phyloP scores from a whole-genome alignment of 768 basidiomycete species.

The Tulasnella sp. region DNA sequence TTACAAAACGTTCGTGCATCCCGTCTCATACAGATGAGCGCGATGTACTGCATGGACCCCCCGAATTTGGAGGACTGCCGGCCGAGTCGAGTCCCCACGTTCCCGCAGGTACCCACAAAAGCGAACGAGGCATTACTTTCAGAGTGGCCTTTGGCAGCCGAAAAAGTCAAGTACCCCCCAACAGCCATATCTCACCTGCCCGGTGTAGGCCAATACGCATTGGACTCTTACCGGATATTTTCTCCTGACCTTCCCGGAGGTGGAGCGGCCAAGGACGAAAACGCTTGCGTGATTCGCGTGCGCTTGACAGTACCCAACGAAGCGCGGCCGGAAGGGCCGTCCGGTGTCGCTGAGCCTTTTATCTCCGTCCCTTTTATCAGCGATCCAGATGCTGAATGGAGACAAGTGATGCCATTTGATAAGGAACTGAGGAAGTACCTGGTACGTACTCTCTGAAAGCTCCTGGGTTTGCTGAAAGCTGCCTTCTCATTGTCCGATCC shows the following conservation, averaged over 20 bases:
- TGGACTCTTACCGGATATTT: conserved; percentile 69
- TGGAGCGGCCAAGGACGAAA: conserved; percentile 23
- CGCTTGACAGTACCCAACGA: conserved; percentile 16
- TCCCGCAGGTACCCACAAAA: conserved; percentile 18
- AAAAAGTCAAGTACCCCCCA: conserved; percentile 30
- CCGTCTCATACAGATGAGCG: conserved; percentile 45
- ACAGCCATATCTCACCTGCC: conserved; percentile 48
- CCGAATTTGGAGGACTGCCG: conserved; percentile 21
- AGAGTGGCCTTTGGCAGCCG: neutral
- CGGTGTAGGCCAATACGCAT: conserved; percentile 57
- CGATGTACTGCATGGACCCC: conserved; percentile 38
- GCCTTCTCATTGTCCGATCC: too few species aligned
- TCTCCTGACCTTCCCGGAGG: conserved; percentile 25
- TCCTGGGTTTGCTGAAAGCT: too few species aligned
- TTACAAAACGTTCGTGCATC: conserved; percentile 45
- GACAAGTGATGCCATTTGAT: conserved; percentile 47
- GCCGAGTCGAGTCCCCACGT: conserved; percentile 24
- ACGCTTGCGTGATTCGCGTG: conserved; percentile 4
- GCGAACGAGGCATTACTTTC: neutral
- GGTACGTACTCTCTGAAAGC: too few species aligned
- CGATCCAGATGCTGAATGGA: conserved; percentile 43
- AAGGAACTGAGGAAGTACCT: conserved; percentile 60
- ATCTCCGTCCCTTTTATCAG: conserved; percentile 17
- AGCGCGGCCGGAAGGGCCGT: neutral
- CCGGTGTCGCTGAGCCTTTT: conserved; percentile 23